Conservation (phyloP, 148 eudicot species). For the Limonium bicolor region DNA sequence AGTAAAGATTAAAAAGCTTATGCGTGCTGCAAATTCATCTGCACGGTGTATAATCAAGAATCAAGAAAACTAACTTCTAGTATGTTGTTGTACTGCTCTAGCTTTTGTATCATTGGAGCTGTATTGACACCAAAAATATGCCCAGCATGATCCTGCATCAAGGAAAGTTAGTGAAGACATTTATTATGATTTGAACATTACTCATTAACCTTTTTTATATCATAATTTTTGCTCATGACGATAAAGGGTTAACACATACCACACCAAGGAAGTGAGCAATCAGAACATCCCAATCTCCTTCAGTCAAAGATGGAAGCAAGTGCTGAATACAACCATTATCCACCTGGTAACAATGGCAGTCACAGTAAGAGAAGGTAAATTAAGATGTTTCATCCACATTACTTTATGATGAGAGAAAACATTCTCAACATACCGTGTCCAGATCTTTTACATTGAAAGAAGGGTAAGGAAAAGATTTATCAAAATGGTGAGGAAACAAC, state of each 20-base stretch:
- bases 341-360: constrained; percentile 29
- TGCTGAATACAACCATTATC: constrained; percentile 77
- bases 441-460: constrained; percentile 96
- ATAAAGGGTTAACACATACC: no score
- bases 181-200: no score
- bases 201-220: no score
- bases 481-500: constrained; percentile 83
- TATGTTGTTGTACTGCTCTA: constrained; percentile 78
- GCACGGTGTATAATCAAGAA: no score
- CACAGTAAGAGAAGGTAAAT: not conserved
- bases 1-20: no score
- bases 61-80: constrained; percentile 42
- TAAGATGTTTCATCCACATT: not conserved
- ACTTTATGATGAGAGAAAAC: not conserved
- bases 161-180: constrained; percentile 3
- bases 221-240: no score
- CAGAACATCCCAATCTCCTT: constrained; percentile 85
- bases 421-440: constrained; percentile 49
- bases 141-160: constrained; percentile 92
- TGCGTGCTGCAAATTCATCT: no score
- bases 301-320: constrained; percentile 58
- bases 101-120: constrained; percentile 62
- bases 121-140: constrained; percentile 98
- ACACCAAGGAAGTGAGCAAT: constrained; percentile 98
- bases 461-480: constrained; percentile 75